phyloP scores from a whole-genome alignment of 2,329 filamentous ascomycete genomes.

The Aspergillus glaucus region DNA sequence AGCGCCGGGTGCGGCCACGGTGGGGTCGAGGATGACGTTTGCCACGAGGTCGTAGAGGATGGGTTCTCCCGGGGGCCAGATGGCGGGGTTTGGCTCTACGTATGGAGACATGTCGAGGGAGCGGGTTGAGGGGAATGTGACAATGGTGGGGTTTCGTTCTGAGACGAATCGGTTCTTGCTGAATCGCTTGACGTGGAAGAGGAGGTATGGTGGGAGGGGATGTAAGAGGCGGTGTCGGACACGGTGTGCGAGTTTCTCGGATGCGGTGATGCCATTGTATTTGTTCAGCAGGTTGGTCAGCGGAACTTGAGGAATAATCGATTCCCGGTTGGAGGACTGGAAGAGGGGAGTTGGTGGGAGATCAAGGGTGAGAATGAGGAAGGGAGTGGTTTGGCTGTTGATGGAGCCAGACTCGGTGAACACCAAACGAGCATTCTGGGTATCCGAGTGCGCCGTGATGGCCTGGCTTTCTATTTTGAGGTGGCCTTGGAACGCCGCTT shows the following conservation, averaged over 20 bases:
- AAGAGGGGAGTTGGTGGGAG: conserved; percentile 88
- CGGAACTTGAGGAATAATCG: conserved; percentile 78
- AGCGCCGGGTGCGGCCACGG: conserved; percentile 60
- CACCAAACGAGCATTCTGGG: conserved; percentile 69
- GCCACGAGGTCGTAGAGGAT: conserved; percentile 94
- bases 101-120: conserved; percentile 84
- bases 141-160: conserved; percentile 95
- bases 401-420: conserved; percentile 88
- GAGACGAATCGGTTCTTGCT: conserved; percentile 92
- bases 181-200: conserved; percentile 97
- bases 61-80: conserved; percentile 68
- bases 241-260: conserved; percentile 82
- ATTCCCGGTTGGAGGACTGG: conserved; percentile 87
- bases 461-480: conserved; percentile 89
- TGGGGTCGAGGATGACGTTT: conserved; percentile 63
- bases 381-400: conserved; percentile 68
- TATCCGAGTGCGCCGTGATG: conserved; percentile 85
- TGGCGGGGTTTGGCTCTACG: conserved; percentile 74
- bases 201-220: conserved; percentile 81
- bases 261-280: conserved; percentile 81
- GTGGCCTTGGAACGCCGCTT: conserved; percentile 87
- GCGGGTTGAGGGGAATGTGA: conserved; percentile 82
- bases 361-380: conserved; percentile 88
- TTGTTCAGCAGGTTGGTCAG: conserved; percentile 78
- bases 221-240: conserved; percentile 85